Evolutionary conservation across 306 rosid genomes (phyloP), one percentile per base, ranked within the genome.

Genomic region (Comarum palustre): DNA sequence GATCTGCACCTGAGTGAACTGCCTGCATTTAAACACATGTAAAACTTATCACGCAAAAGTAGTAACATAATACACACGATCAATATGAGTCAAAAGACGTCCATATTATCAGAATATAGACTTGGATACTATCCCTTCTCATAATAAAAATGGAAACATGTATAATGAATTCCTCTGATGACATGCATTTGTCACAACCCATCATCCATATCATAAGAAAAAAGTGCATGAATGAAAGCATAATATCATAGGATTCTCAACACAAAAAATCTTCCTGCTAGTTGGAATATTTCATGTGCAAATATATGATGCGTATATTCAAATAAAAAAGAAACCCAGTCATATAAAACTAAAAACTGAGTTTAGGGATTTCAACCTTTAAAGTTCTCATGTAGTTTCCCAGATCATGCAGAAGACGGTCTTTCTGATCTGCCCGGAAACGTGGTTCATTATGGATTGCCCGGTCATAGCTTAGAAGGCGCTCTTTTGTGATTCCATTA

Each of bases 1-100:
- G 95, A 87, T 91, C 97, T 50, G 96, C 97, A 74, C 97, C 97
- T n/a, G 97, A 94, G 86, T 94, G 96, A 86, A 94, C 97, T 57
- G 93, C 96, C 99, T 94, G 92, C 82, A 87, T 34, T 69, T 68
- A 65, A 75, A 66, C 34, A 69, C 63, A 50, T 68, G 78, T 73
- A 52, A 61, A 75, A 43, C 52, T 71, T 51, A 41, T 74, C 60
- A 55, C 34, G 25, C 61, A 25, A 27, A 46, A 61, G 27, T 67
- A 15, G 71, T 73, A 72, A 62, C 62, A 69, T 39, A 36, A 43
- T 46, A 34, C 14, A 38, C 11, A 20, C 36, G 73, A 22, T 60
- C 36, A 57, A 14, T 3, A 61, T 3, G 16, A 31, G 32, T 45
- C 61, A 20, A 68, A 66, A 17, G 42, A 27, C 17, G 66, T 24